These are phyloP conservation scores for Scleroderma citrinum DNA, from an alignment of 768 basidiomycete genomes.

Conservation along the genomic window DNA sequence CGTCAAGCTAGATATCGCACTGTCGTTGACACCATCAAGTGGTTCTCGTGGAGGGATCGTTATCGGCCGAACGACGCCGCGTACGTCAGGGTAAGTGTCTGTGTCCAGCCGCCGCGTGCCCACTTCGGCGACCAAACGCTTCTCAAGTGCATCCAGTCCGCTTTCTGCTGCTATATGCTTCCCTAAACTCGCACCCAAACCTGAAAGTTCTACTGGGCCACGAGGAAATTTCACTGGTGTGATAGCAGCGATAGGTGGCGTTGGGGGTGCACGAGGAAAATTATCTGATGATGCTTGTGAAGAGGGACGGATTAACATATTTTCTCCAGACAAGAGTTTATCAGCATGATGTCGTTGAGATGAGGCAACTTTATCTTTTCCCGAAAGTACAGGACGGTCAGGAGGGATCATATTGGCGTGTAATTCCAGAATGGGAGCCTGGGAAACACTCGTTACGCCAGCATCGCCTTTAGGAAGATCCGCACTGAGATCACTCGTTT, in stretches of 20 bases:
- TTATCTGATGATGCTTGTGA: conserved; percentile 12
- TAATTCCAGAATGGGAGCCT: conserved; percentile 10
- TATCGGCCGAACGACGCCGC: conserved; percentile 35
- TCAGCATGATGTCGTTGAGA: conserved; percentile 25
- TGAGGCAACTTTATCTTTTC: conserved; percentile 23
- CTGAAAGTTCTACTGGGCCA: conserved; percentile 23
- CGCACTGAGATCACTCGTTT: conserved; percentile 21
- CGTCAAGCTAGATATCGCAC: conserved; percentile 44
- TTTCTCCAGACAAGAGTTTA: conserved; percentile 20
- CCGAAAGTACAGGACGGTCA: conserved; percentile 47
- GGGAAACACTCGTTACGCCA: conserved; percentile 14
- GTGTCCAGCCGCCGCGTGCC: conserved; percentile 51
- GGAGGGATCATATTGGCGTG: conserved; percentile 56
- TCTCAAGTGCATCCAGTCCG: conserved; percentile 71
- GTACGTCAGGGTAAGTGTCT: conserved; percentile 30
- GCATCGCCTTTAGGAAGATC: conserved; percentile 19
- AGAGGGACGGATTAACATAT: conserved; percentile 5
- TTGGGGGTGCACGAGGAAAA: conserved; percentile 36
- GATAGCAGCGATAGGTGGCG: conserved; percentile 45
- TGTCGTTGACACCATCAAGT: conserved; percentile 33
- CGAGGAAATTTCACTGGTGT: conserved; percentile 31
- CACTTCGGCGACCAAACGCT: conserved; percentile 61
- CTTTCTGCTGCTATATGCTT: conserved; percentile 32
- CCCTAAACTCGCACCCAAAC: conserved; percentile 18
- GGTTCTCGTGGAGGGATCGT: conserved; percentile 29